Base-by-base conservation (phyloP, 1,284 basidiomycete genomes). In the Psilocybe mexicana region DNA sequence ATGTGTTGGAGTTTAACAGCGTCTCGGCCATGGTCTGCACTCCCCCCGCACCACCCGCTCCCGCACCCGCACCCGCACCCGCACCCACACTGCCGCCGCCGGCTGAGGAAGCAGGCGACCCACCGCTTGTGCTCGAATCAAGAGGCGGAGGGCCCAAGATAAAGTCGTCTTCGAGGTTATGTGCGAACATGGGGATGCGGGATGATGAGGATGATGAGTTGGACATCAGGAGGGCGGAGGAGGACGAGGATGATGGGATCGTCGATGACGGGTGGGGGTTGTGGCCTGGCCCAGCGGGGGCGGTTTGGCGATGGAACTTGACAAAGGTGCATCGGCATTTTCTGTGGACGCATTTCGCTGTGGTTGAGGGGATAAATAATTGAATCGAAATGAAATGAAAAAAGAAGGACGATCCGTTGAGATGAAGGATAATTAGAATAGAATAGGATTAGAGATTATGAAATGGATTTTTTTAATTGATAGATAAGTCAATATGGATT, bases 241-340 rank as follows among this genome's bases (percentile, higher is more conserved):
- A 44, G 40, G 62, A 10, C 38, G 65, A 55, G 11, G 55, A 35
- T 45, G 26, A 18, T 18, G 57, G 12, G 42, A 51, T 18, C 6
- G 43, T 47, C 6, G 52, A 36, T 2, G 54, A 36, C 1, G 54
- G 48, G 67, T 69, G 70, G 11, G 74, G 70, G 23, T 74, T 69
- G 58, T 84, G 88, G 14, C 88, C 88, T 14, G 88, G 88, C 6
- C 88, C 88, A 6, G 81, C 78, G 18, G 89, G 88, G 0, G 88
- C 88, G 0, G 89, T 90, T 66, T 91, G 90, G n/a, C 87, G 82
- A 67, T 90, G 88, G 66, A 92, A 91, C 68, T 94, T 93, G 74
- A 91, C 85, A 69, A 88, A 94, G 0, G 90, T 92, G 74, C 93
- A 95, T 2, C 85, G 79, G 58, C 79, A 81, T 68, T 91, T 91